phyloP scores from a whole-genome alignment of 192 early-diverging fungal genomes.

The Entomortierella beljakovae region DNA sequence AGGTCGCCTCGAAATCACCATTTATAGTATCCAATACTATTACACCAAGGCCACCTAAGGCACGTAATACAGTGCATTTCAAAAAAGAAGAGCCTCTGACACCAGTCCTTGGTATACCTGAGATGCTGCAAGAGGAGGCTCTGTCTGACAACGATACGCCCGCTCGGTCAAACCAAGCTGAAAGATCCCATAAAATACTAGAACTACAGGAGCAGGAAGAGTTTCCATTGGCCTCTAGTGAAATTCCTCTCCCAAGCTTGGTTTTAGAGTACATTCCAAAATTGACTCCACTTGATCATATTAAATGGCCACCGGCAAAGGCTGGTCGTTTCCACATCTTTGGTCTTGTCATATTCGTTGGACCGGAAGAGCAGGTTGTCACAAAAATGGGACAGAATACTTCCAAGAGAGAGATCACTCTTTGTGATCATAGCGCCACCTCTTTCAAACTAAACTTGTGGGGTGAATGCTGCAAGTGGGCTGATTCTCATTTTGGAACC shows the following conservation, averaged over 20 bases:
- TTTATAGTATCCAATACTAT: neutral
- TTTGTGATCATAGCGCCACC: constrained; percentile 18
- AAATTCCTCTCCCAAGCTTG: constrained; percentile 7
- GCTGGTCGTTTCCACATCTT: constrained; percentile 18
- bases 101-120: neutral
- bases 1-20: neutral
- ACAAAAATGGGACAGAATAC: constrained; percentile 1
- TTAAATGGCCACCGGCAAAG: constrained; percentile 14
- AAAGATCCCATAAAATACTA: neutral
- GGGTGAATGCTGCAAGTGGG: constrained; percentile 15
- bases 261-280: constrained; percentile 7
- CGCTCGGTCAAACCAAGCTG: neutral
- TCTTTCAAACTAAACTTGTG: constrained; percentile 32
- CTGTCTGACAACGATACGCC: too few species aligned
- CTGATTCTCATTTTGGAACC: neutral
- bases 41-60: neutral
- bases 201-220: neutral
- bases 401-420: neutral
- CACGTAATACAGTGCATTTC: neutral
- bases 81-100: neutral
- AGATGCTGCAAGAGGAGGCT: neutral
- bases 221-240: neutral
- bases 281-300: constrained; percentile 14
- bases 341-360: constrained; percentile 11
- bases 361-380: constrained; percentile 4